phyloP scores from a whole-genome alignment of 192 early-diverging fungal species.

The Coemansia sp. region DNA sequence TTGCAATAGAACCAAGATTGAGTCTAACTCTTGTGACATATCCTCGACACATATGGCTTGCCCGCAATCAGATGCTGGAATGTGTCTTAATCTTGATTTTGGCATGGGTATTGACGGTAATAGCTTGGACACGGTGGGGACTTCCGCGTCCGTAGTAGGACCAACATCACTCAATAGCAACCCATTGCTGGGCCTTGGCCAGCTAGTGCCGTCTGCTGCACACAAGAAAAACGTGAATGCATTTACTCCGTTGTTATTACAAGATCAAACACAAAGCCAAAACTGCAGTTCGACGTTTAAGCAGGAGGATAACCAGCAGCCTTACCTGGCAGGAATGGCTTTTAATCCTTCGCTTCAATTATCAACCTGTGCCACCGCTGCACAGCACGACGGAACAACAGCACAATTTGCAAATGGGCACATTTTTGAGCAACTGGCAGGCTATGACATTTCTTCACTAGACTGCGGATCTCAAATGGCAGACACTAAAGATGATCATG shows the following conservation, averaged over 20 bases:
- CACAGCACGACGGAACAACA: background rate
- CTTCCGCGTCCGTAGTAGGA: background rate
- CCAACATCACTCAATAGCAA: background rate
- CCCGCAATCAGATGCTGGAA: background rate
- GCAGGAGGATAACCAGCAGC: constrained; percentile 15
- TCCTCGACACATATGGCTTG: background rate
- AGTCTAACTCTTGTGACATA: background rate
- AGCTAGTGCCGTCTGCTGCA: background rate
- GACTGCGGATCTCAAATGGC: constrained; percentile 1
- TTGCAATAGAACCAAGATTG: background rate
- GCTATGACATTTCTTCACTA: constrained; percentile 16
- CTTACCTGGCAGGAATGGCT: constrained; percentile 43
- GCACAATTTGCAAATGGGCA: constrained; percentile 3
- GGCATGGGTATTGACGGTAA: background rate
- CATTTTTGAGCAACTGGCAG: constrained; percentile 29
- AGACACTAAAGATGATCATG: background rate
- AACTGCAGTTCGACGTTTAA: background rate
- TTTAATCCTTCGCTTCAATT: constrained; percentile 15
- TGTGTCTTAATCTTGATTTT: constrained; percentile 14
- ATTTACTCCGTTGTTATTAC: constrained; percentile 2
- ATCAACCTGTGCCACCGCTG: background rate
- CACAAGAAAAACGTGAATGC: background rate
- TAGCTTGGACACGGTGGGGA: background rate
- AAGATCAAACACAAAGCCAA: background rate
- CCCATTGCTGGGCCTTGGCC: background rate